phyloP scores from a whole-genome alignment of 2,329 filamentous ascomycete genomes.

The Ophiostoma ulmi region DNA sequence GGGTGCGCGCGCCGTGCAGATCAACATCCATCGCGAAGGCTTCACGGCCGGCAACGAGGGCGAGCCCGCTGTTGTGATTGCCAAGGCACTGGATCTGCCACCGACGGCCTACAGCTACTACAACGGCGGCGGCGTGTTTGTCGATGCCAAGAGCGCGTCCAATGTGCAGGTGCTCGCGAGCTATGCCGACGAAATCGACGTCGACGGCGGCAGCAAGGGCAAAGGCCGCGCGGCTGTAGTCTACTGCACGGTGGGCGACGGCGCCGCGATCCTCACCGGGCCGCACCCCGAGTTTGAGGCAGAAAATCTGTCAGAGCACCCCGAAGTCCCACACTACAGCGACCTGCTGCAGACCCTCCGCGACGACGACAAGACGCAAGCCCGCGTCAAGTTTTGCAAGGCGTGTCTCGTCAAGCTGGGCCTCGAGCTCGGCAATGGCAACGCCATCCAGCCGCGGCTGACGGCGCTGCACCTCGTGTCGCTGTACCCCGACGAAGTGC shows the following conservation, averaged over 20 bases:
- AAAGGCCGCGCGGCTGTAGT: conserved; percentile 69
- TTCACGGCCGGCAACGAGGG: conserved; percentile 39
- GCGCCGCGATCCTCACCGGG: conserved; percentile 72
- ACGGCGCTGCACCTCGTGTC: conserved; percentile 78
- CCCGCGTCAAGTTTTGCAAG: conserved; percentile 69
- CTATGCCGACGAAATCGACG: conserved; percentile 68
- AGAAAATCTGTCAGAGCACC: conserved; percentile 65
- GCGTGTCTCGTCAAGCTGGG: conserved; percentile 75
- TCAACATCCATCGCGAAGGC: conserved; percentile 58
- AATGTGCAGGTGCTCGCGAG: conserved; percentile 75
- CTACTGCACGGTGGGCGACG: conserved; percentile 76
- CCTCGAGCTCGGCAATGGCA: conserved; percentile 67
- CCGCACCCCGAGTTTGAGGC: conserved; percentile 94
- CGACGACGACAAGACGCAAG: conserved; percentile 55
- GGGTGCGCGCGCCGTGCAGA: conserved; percentile 66
- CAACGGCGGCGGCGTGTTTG: conserved; percentile 92
- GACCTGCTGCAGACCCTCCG: conserved; percentile 63
- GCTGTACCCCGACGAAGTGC: conserved; percentile 50
- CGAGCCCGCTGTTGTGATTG: conserved; percentile 31
- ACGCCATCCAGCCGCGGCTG: conserved; percentile 65
- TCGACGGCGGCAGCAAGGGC: conserved; percentile 58
- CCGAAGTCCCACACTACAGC: conserved; percentile 63
- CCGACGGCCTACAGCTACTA: conserved; percentile 73
- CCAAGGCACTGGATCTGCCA: conserved; percentile 40
- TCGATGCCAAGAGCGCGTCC: conserved; percentile 62